Base-by-base conservation (phyloP, 2,329 filamentous ascomycete genomes). In the Penicillium sp. region DNA sequence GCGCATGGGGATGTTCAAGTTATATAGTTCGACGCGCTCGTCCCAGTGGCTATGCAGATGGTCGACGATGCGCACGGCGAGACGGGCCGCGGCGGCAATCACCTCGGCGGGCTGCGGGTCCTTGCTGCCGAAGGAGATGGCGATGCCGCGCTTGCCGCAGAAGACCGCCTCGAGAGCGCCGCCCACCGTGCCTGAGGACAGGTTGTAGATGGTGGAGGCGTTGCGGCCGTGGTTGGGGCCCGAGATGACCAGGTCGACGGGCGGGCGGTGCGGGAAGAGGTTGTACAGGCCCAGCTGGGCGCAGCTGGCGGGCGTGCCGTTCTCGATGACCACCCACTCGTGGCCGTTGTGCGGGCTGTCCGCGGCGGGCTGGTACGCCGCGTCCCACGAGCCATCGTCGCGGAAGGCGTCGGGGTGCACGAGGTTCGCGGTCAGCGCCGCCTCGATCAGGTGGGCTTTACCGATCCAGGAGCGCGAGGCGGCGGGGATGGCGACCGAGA, bases 391-490 rank as follows among this genome's bases (percentile, higher is more conserved):
- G 39, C 84, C 80, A 33, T 79, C 76, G 45, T 75, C 62, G 41
- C 65, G 64, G 19, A 80, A 72, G 7, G 74, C 73, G 25, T 70
- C 70, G 0, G 77, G 77, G 4, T 82, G 83, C 65, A 88, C 93
- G 71, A 91, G 94, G 27, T 78, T 74, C 5, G 87, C 88, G 65
- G 83, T 86, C 46, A 93, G 77, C 2, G 84, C 82, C 64, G 89
- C 83, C 48, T 89, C 89, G 58, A 95, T 90, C 60, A 96, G 84
- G 68, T 96, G 90, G 1, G 90, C 90, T 73, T 96, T 96, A 54
- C 88, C 89, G 61, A 96, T 95, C 90, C 90, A 96, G 14, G 87
- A 94, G 37, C 90, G 83, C 64, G 95, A 91, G 4, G 81, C 82
- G 62, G 94, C 80, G 5, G 90, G 90, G 23, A 96, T 80, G 53